Evolutionary conservation across 257 asterid genomes (phyloP).

Genomic region (Thymus quinquecostatus): DNA sequence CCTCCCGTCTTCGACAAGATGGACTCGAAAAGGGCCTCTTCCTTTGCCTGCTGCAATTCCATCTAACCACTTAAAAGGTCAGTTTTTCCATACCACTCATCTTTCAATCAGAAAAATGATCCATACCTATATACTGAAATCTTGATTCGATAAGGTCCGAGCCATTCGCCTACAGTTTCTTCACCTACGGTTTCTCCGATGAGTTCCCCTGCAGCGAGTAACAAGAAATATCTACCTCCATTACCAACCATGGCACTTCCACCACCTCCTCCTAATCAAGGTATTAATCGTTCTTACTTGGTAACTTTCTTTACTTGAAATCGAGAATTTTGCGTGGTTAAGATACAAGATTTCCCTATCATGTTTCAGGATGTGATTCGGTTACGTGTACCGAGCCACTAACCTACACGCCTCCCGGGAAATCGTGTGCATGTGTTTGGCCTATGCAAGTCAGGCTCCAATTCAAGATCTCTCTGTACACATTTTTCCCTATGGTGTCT

Average conservation of each 20-base stretch:
- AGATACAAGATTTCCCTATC: not conserved
- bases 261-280: slow-evolving; percentile 82
- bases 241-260: slow-evolving; percentile 65
- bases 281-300: slow-evolving; percentile 32
- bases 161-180: slow-evolving; percentile 47
- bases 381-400: slow-evolving; percentile 70
- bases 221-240: slow-evolving; percentile 49
- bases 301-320: not conserved
- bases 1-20: slow-evolving; percentile 36
- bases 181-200: slow-evolving; percentile 56
- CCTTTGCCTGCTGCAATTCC: slow-evolving; percentile 58
- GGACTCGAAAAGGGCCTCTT: slow-evolving; percentile 39
- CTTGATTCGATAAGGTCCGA: slow-evolving; percentile 40
- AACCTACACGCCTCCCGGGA: slow-evolving; percentile 71
- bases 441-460: slow-evolving; percentile 69
- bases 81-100: not conserved
- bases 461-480: slow-evolving; percentile 57
- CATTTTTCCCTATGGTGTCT: slow-evolving; percentile 69
- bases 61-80: slow-evolving; percentile 35
- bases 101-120: slow-evolving; percentile 1
- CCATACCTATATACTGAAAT: slow-evolving; percentile 22
- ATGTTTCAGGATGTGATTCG: slow-evolving; percentile 59
- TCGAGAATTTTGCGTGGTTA: not conserved
- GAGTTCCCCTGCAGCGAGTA: slow-evolving; percentile 40
- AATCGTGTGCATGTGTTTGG: slow-evolving; percentile 83